Base-by-base conservation (phyloP, 2,329 filamentous ascomycete species). In the Ascochyta koolunga region DNA sequence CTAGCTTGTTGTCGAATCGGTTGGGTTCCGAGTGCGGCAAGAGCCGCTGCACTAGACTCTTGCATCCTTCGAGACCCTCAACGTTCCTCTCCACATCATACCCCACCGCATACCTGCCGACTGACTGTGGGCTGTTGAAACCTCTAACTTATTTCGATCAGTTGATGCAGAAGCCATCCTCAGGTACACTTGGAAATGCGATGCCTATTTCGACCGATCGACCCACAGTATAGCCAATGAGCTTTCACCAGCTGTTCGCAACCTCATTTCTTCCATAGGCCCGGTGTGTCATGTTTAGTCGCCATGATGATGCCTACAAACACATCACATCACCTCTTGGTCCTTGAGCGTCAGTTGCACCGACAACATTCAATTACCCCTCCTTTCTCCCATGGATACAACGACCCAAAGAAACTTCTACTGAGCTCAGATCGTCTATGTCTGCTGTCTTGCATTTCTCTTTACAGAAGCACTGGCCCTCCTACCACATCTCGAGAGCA, bases 181-280 rank as follows among this genome's bases (percentile, higher is more conserved):
- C 13, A 29, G 16, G 21, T 8, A 29, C 4, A 2, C 15, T 7
- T 18, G 10, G 27, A 21, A 27, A 22, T 21, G 8, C 22, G 15
- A 40, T 41, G 40, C 45, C 51, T 54, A 44, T 43, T 49, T 44
- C 21, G 25, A 44, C 51, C 45, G 45, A 32, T 27, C 21, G 43
- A 44, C 45, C 44, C 51, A 49, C 45, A 19, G 19, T 35, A 25
- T 40, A 44, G 46, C 46, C 35, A 54, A 54, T 46, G 41, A 40
- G 24, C 31, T 41, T 37, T 50, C 24, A 36, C 39, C 25, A 38
- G 27, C 39, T 33, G 16, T 44, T 31, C 43, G 41, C 22, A 33
- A 22, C n/a, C 41, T 49, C 40, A 50, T 54, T 39, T 39, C 22
- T 21, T 29, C 29, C 31, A 46, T 47, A 15, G 40, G 31, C 15